Evolutionary conservation across 1,284 basidiomycete genomes (phyloP), one percentile per base, ranked within the genome.

Genomic region (Cutaneotrichosporon sp.): DNA sequence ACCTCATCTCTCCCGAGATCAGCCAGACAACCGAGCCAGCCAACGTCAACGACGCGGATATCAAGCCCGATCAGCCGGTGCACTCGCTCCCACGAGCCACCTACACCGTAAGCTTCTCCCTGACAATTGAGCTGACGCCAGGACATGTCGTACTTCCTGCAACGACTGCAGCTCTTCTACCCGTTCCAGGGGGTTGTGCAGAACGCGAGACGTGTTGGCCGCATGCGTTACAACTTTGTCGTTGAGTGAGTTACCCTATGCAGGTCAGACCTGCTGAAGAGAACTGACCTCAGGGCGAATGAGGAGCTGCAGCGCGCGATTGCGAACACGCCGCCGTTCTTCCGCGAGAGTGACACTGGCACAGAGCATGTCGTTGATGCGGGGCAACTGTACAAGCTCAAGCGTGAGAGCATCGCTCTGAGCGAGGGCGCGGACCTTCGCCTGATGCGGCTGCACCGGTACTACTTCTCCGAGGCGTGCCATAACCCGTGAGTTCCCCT

Each of bases 141-240:
- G 34, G 70, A 69, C 60, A 72, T 72, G 70, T 70, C 69, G 5
- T 72, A 69, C 60, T 66, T 70, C 50, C 60, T 72, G 2, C 65
- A 72, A 42, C 66, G 69, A 16, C 52, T 70, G 10, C 61, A 62
- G 40, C 58, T 72, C 40, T 67, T 72, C 40, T 72, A 70, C 40
- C 70, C 70, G 11, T 67, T 72, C 36, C 69, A 69, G 49, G 62
- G 61, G 4, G 63, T 72, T 11, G 66, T 70, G 26, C 64, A 65
- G 51, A 65, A 65, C 53, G 65, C 69, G 30, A 65, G 69, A 53
- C 62, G 66, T 31, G 67, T 63, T 1, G 66, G 65, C 0, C 62
- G 70, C 6, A 68, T 70, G 58, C 67, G 66, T 8, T 72, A 72
- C 31, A 56, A 63, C 18, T 70, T 66, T 56, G 65, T 71, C 49